Base-by-base conservation (phyloP, 2,329 filamentous ascomycete species). In the Aulographum hederae region DNA sequence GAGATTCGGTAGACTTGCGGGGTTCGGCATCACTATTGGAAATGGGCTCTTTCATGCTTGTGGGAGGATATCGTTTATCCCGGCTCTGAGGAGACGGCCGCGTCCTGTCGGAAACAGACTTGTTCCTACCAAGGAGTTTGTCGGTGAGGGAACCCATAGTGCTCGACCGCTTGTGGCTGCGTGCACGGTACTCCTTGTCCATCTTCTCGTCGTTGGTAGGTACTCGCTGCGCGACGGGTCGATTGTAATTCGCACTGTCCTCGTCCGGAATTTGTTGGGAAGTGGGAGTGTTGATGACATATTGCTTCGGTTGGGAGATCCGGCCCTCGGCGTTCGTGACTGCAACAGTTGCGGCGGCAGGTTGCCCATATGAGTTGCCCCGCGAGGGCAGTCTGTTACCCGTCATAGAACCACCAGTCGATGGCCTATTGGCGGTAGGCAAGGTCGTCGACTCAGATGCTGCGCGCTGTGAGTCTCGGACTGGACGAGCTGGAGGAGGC, bases 321-420 rank as follows among this genome's bases (percentile, higher is more conserved):
- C 78, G 78, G 39, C 84, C 86, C 51, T 93, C 79, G 3, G 70
- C 84, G 52, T 89, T 93, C 32, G 84, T 89, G 42, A 78, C 76
- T 30, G 84, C 84, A 37, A 94, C 75, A 30, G 82, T 73, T 18
- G 89, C 85, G 34, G 82, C 81, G 28, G 75, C 75, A 30, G 86
- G 89, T 53, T 91, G 81, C 40, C 81, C 81, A 51, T 95, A 94
- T 35, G 79, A 77, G 50, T 63, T 64, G 26, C 78, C 67, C 40
- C 78, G 71, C 41, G 75, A 81, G 40, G 79, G 77, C 31, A 89
- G 67, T 38, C 71, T 51, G 48, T 57, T 51, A 38, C 60, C 64
- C 39, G 57, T 62, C 34, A 86, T 72, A 2, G 84, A 89, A 31
- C 78, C 80, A 34, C 81, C 78, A 8, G 86, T 95, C 34, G 71